phyloP scores from a whole-genome alignment of 1,139 yeast genomes.

The Blastobotrys apis region DNA sequence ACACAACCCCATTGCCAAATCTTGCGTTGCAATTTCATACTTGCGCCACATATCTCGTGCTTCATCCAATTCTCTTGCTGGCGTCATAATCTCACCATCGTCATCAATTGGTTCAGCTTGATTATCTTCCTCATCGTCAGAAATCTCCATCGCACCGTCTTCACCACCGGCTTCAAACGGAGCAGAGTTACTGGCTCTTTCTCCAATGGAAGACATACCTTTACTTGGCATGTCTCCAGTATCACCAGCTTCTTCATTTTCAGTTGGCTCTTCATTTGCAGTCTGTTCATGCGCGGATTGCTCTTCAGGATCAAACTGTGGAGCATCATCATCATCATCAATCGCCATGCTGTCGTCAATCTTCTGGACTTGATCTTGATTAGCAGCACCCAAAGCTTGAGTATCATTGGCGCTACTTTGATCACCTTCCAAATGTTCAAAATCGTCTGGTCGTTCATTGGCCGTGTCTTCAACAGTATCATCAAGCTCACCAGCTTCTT shows the following conservation, averaged over 20 bases:
- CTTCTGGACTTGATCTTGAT: constrained; percentile 69
- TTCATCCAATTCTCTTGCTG: constrained; percentile 55
- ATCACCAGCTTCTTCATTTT: constrained; percentile 16
- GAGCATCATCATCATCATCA: constrained; percentile 42
- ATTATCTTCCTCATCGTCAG: constrained; percentile 23
- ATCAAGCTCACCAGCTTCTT: constrained; percentile 38
- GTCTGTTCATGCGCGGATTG: constrained; percentile 72
- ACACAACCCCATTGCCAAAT: constrained; percentile 78
- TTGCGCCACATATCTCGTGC: constrained; percentile 77
- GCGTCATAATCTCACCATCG: constrained; percentile 40
- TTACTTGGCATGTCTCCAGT: constrained; percentile 14
- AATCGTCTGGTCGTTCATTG: constrained; percentile 75
- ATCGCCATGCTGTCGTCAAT: constrained; percentile 84
- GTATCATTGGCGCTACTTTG: constrained; percentile 71
- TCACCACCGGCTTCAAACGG: constrained; percentile 16
- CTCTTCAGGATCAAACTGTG: constrained; percentile 44
- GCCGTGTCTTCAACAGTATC: constrained; percentile 47
- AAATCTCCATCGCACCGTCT: constrained; percentile 30
- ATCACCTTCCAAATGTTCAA: constrained; percentile 81
- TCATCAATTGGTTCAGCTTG: constrained; percentile 35
- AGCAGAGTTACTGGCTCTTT: constrained; percentile 15
- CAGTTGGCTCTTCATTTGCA: constrained; percentile 19
- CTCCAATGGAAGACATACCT: constrained; percentile 16
- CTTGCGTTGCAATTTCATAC: constrained; percentile 81
- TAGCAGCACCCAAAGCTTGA: constrained; percentile 91